Conservation (phyloP, 75 land plant genomes). For the Pseudotsuga menziesii region DNA sequence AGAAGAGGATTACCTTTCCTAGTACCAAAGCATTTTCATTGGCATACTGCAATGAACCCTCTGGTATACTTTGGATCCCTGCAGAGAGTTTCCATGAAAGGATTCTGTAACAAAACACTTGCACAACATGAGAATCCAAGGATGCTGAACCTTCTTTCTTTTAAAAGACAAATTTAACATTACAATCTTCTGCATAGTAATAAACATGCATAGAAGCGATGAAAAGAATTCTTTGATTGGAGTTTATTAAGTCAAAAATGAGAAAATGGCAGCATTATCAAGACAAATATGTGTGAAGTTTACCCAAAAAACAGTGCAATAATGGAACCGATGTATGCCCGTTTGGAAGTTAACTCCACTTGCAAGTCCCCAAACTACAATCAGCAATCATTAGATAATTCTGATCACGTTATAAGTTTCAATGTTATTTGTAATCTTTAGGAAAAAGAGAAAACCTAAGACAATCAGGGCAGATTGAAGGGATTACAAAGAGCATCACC, state of each 20-base stretch:
- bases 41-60: constrained; percentile 65
- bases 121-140: not conserved
- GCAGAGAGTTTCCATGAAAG: constrained; percentile 61
- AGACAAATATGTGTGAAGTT: not conserved
- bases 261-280: not conserved
- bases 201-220: not conserved
- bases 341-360: constrained; percentile 59
- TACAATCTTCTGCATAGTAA: not conserved
- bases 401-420: not conserved
- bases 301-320: constrained; percentile 79
- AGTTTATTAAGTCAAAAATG: not conserved
- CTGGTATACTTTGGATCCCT: constrained; percentile 60
- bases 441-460: not conserved
- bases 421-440: not conserved
- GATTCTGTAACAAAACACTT: constrained; percentile 29
- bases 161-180: not conserved
- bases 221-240: not conserved
- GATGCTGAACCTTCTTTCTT: not conserved
- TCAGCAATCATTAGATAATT: not conserved
- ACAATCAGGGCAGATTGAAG: not conserved
- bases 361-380: constrained; percentile 83
- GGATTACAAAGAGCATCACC: constrained; percentile 25
- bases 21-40: constrained; percentile 80
- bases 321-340: constrained; percentile 61
- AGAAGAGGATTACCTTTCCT: constrained; percentile 52